Evolutionary conservation across 768 basidiomycete species (phyloP).

Genomic region (Suillus sp.): DNA sequence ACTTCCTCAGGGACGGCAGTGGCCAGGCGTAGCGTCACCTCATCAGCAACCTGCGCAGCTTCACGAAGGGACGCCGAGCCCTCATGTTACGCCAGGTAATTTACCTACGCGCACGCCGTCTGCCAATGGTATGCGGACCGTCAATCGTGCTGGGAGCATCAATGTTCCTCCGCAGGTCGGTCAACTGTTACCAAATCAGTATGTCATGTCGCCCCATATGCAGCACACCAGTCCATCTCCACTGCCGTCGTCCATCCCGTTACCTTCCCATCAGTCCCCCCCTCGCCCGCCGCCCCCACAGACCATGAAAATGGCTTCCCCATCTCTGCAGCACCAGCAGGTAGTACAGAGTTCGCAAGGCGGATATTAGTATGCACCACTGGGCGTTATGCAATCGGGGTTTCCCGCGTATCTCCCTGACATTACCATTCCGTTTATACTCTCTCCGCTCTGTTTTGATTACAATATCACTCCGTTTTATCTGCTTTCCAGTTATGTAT

Average conservation of each 20-base stretch:
- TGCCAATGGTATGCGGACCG: conserved; percentile 55
- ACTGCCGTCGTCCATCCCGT: conserved; percentile 43
- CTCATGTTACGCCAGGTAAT: conserved; percentile 39
- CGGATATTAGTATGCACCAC: conserved; percentile 44
- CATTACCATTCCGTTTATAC: conserved; percentile 34
- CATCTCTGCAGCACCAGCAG: conserved; percentile 58
- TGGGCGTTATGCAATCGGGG: conserved; percentile 17
- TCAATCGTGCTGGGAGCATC: conserved; percentile 33
- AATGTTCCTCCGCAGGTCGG: conserved; percentile 20
- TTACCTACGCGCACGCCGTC: conserved; percentile 54
- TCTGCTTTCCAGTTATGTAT: conserved; percentile 43
- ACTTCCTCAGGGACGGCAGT: conserved; percentile 41
- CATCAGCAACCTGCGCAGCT: conserved; percentile 28
- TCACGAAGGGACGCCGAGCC: conserved; percentile 38
- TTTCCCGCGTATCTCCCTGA: conserved; percentile 21
- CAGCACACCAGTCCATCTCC: conserved; percentile 49
- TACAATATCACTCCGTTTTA: conserved; percentile 36
- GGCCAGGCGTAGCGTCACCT: conserved; percentile 33
- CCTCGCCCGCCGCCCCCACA: conserved; percentile 53
- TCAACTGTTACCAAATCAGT: conserved; percentile 41
- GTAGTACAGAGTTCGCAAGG: conserved; percentile 52
- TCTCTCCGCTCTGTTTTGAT: conserved; percentile 37
- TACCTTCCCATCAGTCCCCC: conserved; percentile 45
- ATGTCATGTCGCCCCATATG: conserved; percentile 51
- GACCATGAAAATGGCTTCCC: conserved; percentile 55